Percentiles rank a stretch among this genome's conserved stretches.
phyloP scores from a whole-genome alignment of 345 rosid species.

The Aquilaria sinensis region DNA sequence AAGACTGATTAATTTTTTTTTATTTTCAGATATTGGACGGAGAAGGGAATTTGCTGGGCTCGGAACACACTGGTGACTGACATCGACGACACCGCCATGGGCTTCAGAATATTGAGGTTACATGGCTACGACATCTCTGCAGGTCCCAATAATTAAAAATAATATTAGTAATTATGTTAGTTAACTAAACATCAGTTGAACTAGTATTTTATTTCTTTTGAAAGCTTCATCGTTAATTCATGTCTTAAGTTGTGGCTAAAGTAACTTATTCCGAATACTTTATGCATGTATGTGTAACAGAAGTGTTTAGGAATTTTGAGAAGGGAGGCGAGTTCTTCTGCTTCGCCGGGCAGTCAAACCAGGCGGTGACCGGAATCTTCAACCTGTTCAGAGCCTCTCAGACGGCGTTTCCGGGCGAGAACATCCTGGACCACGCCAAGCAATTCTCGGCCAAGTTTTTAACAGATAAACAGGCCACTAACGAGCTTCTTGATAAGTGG shows the following conservation, averaged over 20 bases:
- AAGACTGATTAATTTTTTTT: not conserved
- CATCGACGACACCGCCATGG: conserved; percentile 95
- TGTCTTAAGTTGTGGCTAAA: too few relatives aligned
- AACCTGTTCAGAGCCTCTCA: conserved; percentile 86
- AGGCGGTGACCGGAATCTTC: conserved; percentile 87
- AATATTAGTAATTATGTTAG: too few relatives aligned
- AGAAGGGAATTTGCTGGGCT: conserved; percentile 91
- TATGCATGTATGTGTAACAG: conserved; percentile 25
- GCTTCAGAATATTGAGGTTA: conserved; percentile 66
- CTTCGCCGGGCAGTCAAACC: conserved; percentile 78
- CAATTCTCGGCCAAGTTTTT: conserved; percentile 43
- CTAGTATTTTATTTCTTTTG: not conserved
- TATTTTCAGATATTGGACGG: conserved; percentile 67
- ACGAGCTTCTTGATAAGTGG: conserved; percentile 82
- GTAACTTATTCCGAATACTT: too few relatives aligned
- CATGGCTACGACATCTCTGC: conserved; percentile 75
- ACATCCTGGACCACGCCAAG: conserved; percentile 61
- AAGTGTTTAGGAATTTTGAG: conserved; percentile 66
- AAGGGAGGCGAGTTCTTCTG: conserved; percentile 66
- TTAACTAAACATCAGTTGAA: too few relatives aligned
- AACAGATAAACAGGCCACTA: conserved; percentile 41
- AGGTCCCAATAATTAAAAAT: conserved; percentile 17
- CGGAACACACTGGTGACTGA: conserved; percentile 72
- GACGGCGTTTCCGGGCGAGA: conserved; percentile 60
- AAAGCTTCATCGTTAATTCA: too few relatives aligned